A percentile compares a stretch with the other conserved stretches of the same genome.
These are phyloP conservation scores for Beauveria asiatica DNA, from an alignment of 2,329 filamentous ascomycete genomes.

Conservation along the genomic window DNA sequence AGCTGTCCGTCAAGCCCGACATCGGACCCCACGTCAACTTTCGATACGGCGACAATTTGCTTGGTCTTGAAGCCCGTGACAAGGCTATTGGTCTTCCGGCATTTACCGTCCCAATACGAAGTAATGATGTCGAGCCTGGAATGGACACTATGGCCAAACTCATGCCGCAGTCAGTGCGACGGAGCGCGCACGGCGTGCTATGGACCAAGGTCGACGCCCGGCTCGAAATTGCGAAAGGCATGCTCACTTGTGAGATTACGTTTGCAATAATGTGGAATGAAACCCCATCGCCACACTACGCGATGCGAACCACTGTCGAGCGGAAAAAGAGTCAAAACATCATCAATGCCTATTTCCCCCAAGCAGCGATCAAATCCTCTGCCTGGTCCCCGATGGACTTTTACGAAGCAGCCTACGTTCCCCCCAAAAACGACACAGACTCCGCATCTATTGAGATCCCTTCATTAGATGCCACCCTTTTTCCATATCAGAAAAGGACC, in stretches of 20 bases:
- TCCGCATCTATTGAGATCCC: conserved; percentile 33
- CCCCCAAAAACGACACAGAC: conserved; percentile 34
- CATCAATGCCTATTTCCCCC: conserved; percentile 28
- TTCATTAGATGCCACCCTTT: conserved; percentile 44
- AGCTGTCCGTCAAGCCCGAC: conserved; percentile 12
- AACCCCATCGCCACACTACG: conserved; percentile 23
- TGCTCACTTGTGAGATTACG: conserved; percentile 16
- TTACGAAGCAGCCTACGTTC: conserved; percentile 60
- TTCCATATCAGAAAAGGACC: conserved; percentile 64
- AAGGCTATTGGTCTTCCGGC: background rate
- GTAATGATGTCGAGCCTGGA: background rate
- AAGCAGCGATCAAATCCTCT: conserved; percentile 8
- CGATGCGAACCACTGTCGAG: conserved; percentile 22
- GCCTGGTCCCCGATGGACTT: conserved; percentile 47
- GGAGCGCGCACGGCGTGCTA: conserved; percentile 22
- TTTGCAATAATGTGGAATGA: conserved; percentile 36
- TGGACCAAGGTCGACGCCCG: conserved; percentile 26
- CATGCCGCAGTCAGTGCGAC: background rate
- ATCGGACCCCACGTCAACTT: conserved; percentile 14
- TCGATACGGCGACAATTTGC: background rate
- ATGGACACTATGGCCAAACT: conserved; percentile 13
- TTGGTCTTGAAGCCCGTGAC: background rate
- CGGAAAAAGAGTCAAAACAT: conserved; percentile 26
- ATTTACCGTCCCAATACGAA: background rate
- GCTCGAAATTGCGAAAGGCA: background rate